Evolutionary conservation across 805 yeast genomes (phyloP), one percentile per base, ranked within the genome.

Genomic region (Candida boidinii): DNA sequence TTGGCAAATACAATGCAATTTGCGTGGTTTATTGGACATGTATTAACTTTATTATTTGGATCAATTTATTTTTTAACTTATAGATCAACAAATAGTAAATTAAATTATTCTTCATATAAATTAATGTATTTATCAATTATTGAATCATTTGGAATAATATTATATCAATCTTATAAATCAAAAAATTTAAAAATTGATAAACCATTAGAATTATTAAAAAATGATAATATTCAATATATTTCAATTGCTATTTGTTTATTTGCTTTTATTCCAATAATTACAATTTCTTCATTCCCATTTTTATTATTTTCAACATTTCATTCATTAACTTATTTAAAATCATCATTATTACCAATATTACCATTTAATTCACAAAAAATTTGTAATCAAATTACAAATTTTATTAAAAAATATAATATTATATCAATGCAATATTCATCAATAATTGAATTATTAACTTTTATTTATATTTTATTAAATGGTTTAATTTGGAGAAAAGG

Each of bases 241-340:
- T 53, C 65, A 26, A 58, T 77, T 37, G 76, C 77, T 30, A 42
- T 70, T 39, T 64, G 63, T 27, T 73, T 76, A 76, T 58, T 69
- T 48, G 41, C 71, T 5, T 51, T 77, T 37, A 70, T 86, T 43
- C 76, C 79, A 29, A 73, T 68, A 38, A 70, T 73, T 41, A 56
- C 73, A 22, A 51, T 83, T 35, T 70, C 94, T 2, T 60, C 80
- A 41, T 53, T 78, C 17, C 94, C 96, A 35, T 86, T 82, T 51
- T 63, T 74, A 29, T 62, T 83, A 36, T 88, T 81, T 56, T 79
- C 96, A 7, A 51, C 77, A 14, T 87, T 90, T 73, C 96, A 88
- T 54, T 76, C 75, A 9, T 62, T 87, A 48, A 77, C 80, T 14
- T 90, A 84, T 61, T 42, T 70, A 34, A 74, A 80, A 45, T 66